phyloP scores from a whole-genome alignment of 2,329 filamentous ascomycete species.

The Fusarium austroafricanum region DNA sequence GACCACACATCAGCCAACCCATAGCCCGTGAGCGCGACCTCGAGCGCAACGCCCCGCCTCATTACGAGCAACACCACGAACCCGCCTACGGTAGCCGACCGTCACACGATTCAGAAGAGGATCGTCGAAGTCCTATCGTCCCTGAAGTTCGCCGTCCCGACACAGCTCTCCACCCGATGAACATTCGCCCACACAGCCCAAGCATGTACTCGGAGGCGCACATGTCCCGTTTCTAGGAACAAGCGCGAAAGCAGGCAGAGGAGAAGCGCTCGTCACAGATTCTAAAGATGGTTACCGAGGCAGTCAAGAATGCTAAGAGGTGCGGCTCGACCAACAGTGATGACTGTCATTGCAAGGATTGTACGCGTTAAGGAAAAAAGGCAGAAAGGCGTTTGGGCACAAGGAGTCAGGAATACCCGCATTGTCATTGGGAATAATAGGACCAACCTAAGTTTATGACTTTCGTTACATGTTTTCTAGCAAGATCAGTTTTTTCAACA shows the following conservation, averaged over 20 bases:
- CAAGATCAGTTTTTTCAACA: background rate
- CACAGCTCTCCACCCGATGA: slow-evolving; percentile 68
- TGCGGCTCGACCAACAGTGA: background rate
- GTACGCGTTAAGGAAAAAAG: background rate
- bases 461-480: background rate
- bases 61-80: slow-evolving; percentile 16
- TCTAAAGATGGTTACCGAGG: background rate
- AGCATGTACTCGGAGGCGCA: slow-evolving; percentile 64
- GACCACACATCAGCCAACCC: slow-evolving; percentile 51
- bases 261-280: background rate
- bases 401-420: slow-evolving; percentile 42
- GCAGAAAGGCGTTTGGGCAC: slow-evolving; percentile 29
- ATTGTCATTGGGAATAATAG: slow-evolving; percentile 11
- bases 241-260: background rate
- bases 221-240: slow-evolving; percentile 60
- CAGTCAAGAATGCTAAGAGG: background rate
- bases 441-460: slow-evolving; percentile 7
- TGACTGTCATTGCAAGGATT: background rate
- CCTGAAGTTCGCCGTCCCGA: slow-evolving; percentile 67
- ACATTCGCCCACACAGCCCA: slow-evolving; percentile 55
- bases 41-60: slow-evolving; percentile 49
- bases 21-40: slow-evolving; percentile 50
- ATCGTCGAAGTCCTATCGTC: slow-evolving; percentile 65
- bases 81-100: slow-evolving; percentile 1
- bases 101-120: slow-evolving; percentile 36